Conservation (phyloP, 306 rosid genomes). For the Sindora glabra region DNA sequence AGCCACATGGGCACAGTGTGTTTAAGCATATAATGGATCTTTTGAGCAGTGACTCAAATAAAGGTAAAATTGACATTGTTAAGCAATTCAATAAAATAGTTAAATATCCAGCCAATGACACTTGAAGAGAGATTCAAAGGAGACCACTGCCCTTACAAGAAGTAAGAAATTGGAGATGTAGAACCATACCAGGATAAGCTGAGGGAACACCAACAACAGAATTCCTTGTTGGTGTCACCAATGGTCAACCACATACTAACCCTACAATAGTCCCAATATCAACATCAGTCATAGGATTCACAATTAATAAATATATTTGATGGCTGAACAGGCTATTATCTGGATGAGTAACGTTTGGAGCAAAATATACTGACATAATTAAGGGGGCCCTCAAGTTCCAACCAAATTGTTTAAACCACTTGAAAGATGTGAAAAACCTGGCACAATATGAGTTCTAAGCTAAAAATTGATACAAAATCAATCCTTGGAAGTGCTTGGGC, state of each 20-base stretch:
- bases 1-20: too few relatives aligned
- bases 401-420: too few relatives aligned
- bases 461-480: too few relatives aligned
- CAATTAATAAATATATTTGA: slow-evolving; percentile 36
- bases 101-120: slow-evolving; percentile 17
- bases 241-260: slow-evolving; percentile 76
- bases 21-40: background rate
- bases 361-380: slow-evolving; percentile 15
- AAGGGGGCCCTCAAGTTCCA: slow-evolving; percentile 18
- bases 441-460: too few relatives aligned
- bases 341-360: slow-evolving; percentile 41
- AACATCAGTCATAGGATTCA: slow-evolving; percentile 66
- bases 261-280: slow-evolving; percentile 87
- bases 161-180: slow-evolving; percentile 62
- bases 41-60: background rate
- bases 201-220: slow-evolving; percentile 89
- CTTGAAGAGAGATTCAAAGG: slow-evolving; percentile 21
- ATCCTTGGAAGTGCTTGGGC: slow-evolving; percentile 12
- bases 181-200: slow-evolving; percentile 93
- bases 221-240: slow-evolving; percentile 88
- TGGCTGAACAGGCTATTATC: slow-evolving; percentile 46
- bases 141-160: slow-evolving; percentile 41
- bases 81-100: background rate
- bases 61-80: background rate
- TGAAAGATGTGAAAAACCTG: too few relatives aligned